Percentiles rank a stretch among this genome's conserved stretches.
Conservation (phyloP, 257 asterid species). For the Solanum habrochaites region DNA sequence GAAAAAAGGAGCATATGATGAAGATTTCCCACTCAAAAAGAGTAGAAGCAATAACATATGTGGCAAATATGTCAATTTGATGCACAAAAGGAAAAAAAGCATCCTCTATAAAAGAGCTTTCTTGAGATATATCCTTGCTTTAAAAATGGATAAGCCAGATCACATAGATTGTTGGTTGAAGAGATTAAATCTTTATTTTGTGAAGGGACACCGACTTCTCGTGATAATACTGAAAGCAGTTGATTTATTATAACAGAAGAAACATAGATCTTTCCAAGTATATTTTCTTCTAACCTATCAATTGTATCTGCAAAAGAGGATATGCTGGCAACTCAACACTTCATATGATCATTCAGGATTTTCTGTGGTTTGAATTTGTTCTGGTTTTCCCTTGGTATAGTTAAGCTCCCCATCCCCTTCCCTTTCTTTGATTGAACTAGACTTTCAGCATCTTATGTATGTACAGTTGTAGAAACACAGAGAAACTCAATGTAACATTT, state of each 20-base stretch:
- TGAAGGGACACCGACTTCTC: background rate
- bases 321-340: background rate
- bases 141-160: background rate
- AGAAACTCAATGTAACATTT: background rate
- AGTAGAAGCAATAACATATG: background rate
- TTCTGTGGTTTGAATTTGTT: background rate
- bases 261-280: background rate
- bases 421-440: background rate
- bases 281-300: background rate
- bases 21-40: background rate
- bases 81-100: background rate
- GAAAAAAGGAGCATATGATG: background rate
- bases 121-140: background rate
- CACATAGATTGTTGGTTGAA: background rate
- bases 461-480: background rate
- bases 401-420: background rate
- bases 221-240: background rate
- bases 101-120: background rate
- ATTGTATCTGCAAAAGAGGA: background rate
- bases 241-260: background rate
- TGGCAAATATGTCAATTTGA: background rate
- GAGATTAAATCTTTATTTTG: background rate
- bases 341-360: background rate
- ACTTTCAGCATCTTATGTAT: background rate
- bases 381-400: background rate